Percentiles rank a stretch among this genome's conserved stretches.
These are phyloP conservation scores for Cryoendolithus antarcticus DNA, from an alignment of 2,329 filamentous ascomycete species.

Conservation along the genomic window DNA sequence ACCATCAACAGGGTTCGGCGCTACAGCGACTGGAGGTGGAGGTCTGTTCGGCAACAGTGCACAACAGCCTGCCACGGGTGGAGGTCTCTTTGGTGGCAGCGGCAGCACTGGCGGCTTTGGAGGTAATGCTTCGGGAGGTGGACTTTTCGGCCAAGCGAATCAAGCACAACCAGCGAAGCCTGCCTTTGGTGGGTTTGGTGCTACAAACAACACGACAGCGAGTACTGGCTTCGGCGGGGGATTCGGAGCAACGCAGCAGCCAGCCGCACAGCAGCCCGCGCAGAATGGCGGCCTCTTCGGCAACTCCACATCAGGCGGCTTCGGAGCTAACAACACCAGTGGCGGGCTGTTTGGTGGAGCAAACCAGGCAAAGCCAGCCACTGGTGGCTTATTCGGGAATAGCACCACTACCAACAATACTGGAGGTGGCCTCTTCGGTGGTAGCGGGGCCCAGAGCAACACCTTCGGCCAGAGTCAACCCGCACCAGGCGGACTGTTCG, in stretches of 20 bases:
- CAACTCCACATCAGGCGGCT: slow-evolving; percentile 32
- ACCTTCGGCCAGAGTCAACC: slow-evolving; percentile 10
- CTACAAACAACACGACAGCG: slow-evolving; percentile 17
- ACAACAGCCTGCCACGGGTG: slow-evolving; percentile 3
- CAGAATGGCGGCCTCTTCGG: slow-evolving; percentile 31
- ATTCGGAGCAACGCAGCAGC: neutral
- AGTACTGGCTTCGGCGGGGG: slow-evolving; percentile 11
- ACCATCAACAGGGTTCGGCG: slow-evolving; percentile 15
- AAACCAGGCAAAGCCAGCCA: slow-evolving; percentile 16
- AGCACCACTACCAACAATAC: slow-evolving; percentile 24
- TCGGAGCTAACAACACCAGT: slow-evolving; percentile 28
- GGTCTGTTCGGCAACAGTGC: slow-evolving; percentile 20
- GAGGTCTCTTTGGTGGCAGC: slow-evolving; percentile 7
- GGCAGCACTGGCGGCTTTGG: slow-evolving; percentile 6
- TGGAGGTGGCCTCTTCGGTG: slow-evolving; percentile 26
- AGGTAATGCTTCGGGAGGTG: slow-evolving; percentile 5
- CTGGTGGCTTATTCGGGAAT: slow-evolving; percentile 31
- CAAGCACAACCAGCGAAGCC: slow-evolving; percentile 9
- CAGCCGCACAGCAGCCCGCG: no score
- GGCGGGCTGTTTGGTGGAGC: slow-evolving; percentile 31
- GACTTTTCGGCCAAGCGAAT: slow-evolving; percentile 24
- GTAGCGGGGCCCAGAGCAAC: slow-evolving; percentile 12
- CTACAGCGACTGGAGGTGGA: slow-evolving; percentile 21
- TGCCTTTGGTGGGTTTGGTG: slow-evolving; percentile 23
- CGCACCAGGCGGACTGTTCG: slow-evolving; percentile 14